Percentiles rank a stretch among this genome's conserved stretches.
phyloP scores from a whole-genome alignment of 768 basidiomycete genomes.

The Gyrodon lividus region DNA sequence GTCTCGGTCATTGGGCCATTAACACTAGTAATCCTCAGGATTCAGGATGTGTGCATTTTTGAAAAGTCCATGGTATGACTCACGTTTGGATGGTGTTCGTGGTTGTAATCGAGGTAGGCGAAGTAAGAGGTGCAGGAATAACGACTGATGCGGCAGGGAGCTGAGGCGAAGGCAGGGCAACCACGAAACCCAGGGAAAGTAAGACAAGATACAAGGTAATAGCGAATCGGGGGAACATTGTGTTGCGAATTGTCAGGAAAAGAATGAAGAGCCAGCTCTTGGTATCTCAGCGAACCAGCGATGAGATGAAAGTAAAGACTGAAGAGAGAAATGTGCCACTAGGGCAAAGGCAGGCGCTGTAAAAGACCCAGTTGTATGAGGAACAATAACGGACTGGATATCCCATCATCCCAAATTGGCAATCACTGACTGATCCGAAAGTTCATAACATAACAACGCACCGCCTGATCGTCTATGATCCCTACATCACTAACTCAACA shows the following conservation, averaged over 20 bases:
- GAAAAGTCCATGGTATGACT: conserved; percentile 17
- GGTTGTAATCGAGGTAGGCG: conserved; percentile 38
- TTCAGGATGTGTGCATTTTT: not conserved
- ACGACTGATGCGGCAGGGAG: conserved; percentile 11
- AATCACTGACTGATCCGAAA: too few relatives aligned
- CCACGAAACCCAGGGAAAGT: conserved; percentile 21
- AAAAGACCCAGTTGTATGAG: not conserved
- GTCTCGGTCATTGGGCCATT: conserved; percentile 54
- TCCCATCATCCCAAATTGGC: not conserved
- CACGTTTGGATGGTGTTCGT: conserved; percentile 40
- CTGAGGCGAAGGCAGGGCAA: conserved; percentile 27
- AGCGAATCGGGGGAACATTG: conserved; percentile 23
- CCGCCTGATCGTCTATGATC: too few relatives aligned
- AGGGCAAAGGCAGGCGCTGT: conserved; percentile 23
- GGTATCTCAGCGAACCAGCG: conserved; percentile 17
- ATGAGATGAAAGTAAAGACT: conserved; percentile 19
- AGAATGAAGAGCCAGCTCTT: conserved; percentile 43
- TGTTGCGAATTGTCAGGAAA: conserved; percentile 10
- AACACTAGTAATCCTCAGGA: conserved; percentile 32
- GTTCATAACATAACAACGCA: too few relatives aligned
- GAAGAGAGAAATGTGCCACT: conserved; percentile 33
- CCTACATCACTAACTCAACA: too few relatives aligned
- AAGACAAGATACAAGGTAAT: conserved; percentile 25
- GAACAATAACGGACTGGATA: not conserved
- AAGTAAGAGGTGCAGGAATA: conserved; percentile 22